Base-by-base conservation (phyloP, 352 stramenopile species). In the Pythium brachiatum region DNA sequence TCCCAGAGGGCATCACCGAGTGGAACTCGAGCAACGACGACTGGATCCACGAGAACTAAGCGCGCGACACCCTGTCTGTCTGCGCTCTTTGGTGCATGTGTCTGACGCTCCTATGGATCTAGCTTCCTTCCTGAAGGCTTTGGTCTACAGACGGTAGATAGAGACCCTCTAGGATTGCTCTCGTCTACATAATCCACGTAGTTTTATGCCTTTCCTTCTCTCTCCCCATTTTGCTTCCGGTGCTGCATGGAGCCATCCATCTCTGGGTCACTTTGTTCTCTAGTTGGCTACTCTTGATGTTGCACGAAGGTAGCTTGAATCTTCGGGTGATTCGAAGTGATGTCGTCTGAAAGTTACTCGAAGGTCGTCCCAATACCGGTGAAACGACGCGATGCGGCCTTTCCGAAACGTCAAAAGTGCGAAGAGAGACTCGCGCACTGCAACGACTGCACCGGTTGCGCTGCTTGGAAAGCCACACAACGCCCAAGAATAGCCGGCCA, bases 1-100 rank as follows among this genome's bases (percentile, higher is more conserved):
- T 99, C 88, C 88, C 87, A 16, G 86, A 96, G 67, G 97, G 96
- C 60, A 65, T 98, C 57, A 78, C 78, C 39, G 86, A 98, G 64
- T 99, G 94, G 86, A 77, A 76, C 76, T 83, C 92, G 41, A 86
- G 74, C 62, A 93, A 95, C 73, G 79, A 93, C 66, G 75, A 93
- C 59, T 99, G 97, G 96, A 86, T 99, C 60, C 99, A 99, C 86
- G 97, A 99, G 71, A 94, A 91, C 60, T 94, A 88, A 80, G 72
- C 29, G 32, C 20, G 11, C 41, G n/a, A 16, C n/a, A 13, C 18
- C 20, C 39, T 1, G 4, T 12, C 41, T 20, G 23, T 34, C 29
- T 48, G 41, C 41, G 41, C 41, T 48, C 41, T 48, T 48, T 48
- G 41, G 41, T 48, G 41, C 41, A 20, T 48, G 41, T 48, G n/a